Evolutionary conservation across 2,329 filamentous ascomycete species (phyloP).

Genomic region (Fusarium austroafricanum): DNA sequence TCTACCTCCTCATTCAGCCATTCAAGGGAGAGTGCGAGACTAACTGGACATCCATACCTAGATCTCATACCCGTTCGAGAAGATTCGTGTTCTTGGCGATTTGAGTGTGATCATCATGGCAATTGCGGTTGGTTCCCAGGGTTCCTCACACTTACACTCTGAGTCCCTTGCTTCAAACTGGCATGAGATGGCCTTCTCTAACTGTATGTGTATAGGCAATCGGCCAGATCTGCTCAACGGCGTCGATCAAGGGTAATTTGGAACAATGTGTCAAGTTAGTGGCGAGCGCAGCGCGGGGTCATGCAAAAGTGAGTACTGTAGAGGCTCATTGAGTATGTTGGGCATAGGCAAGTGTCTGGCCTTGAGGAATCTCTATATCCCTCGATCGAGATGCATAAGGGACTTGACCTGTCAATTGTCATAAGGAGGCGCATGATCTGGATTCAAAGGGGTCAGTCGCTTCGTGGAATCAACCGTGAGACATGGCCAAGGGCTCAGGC

Average conservation of each 20-base stretch:
- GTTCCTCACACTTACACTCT: constrained; percentile 18
- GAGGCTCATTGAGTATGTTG: constrained; percentile 6
- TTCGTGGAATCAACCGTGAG: constrained; percentile 34
- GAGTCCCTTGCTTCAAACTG: constrained; percentile 29
- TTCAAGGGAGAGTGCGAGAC: constrained; percentile 20
- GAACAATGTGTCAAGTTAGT: constrained; percentile 79
- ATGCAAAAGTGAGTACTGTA: constrained; percentile 74
- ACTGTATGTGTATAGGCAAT: constrained; percentile 70
- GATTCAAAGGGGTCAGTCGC: constrained; percentile 5
- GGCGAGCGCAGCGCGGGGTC: constrained; percentile 76
- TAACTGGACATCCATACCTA: constrained; percentile 6
- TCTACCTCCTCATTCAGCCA: not conserved
- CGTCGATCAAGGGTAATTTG: constrained; percentile 82
- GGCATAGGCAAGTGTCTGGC: constrained; percentile 16
- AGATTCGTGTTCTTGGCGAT: constrained; percentile 10
- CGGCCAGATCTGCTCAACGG: constrained; percentile 89
- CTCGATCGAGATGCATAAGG: constrained; percentile 29
- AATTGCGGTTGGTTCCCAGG: constrained; percentile 43
- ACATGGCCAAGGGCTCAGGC: constrained; percentile 31
- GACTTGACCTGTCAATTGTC: constrained; percentile 12
- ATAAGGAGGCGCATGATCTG: constrained; percentile 6
- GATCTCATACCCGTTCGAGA: constrained; percentile 11
- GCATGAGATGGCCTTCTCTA: constrained; percentile 18
- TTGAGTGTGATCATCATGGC: constrained; percentile 34
- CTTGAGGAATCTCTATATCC: constrained; percentile 21